Conservation (phyloP, 129 eudicot genomes). For the Lactuca sativa region DNA sequence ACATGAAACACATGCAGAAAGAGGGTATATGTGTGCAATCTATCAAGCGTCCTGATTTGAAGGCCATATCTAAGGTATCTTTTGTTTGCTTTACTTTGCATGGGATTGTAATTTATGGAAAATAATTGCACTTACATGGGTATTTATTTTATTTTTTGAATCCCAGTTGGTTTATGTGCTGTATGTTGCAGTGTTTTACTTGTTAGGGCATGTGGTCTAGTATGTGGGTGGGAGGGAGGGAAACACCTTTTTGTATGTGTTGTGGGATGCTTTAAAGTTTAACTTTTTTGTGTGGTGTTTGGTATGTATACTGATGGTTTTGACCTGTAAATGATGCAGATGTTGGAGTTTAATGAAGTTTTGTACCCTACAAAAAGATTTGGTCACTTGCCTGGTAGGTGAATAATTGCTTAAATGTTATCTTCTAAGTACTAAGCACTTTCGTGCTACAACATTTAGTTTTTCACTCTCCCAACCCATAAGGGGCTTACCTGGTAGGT, state of each 20-base stretch:
- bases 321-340: conserved; percentile 31
- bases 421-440: background rate
- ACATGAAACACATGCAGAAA: conserved; percentile 25
- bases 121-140: background rate
- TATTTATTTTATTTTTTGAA: too few relatives aligned
- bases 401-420: background rate
- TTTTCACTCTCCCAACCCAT: too few relatives aligned
- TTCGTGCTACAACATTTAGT: too few relatives aligned
- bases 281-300: background rate
- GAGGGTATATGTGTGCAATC: conserved; percentile 19
- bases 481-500: too few relatives aligned
- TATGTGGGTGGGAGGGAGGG: background rate
- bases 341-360: conserved; percentile 32
- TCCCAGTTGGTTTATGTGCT: background rate
- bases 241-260: too few relatives aligned
- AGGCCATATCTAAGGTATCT: conserved; percentile 43
- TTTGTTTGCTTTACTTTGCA: background rate
- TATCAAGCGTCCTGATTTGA: conserved; percentile 39
- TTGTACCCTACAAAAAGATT: conserved; percentile 44
- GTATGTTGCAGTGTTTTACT: background rate
- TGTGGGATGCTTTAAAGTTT: background rate
- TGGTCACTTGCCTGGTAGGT: conserved; percentile 59
- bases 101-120: background rate
- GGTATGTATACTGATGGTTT: conserved; percentile 11
- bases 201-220: too few relatives aligned